A percentile compares a stretch with the other conserved stretches of the same genome.
phyloP scores from a whole-genome alignment of 768 basidiomycete species.

The Tulasnella sp. region DNA sequence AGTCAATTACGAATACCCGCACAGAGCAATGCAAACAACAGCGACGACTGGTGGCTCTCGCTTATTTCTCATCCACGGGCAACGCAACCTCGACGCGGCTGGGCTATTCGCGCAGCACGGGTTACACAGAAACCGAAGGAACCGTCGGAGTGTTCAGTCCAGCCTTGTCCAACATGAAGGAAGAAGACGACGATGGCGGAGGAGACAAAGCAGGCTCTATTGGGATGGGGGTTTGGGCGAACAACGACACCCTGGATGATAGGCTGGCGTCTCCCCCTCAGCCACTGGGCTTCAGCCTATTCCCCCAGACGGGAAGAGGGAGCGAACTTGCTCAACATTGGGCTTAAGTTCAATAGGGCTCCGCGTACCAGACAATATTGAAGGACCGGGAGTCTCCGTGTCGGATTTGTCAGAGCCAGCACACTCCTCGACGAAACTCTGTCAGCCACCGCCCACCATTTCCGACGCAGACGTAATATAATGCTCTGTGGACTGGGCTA shows the following conservation, averaged over 20 bases:
- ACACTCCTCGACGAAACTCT: not conserved
- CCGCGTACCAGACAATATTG: not conserved
- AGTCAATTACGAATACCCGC: no score
- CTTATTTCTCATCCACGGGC: not conserved
- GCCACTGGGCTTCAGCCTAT: not conserved
- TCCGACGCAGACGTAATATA: not conserved
- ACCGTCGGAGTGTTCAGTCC: not conserved
- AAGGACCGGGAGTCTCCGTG: not conserved
- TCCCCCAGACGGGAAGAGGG: not conserved
- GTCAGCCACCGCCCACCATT: not conserved
- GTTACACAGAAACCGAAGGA: not conserved
- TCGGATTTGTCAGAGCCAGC: not conserved
- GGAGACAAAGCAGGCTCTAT: not conserved
- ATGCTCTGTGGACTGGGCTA: no score
- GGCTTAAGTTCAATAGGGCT: not conserved
- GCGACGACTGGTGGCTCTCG: not conserved
- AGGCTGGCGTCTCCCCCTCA: not conserved
- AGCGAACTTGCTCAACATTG: not conserved
- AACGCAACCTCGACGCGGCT: not conserved
- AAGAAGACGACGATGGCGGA: not conserved
- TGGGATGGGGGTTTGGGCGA: not conserved
- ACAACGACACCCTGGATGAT: not conserved
- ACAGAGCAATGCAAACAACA: not conserved
- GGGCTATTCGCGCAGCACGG: not conserved
- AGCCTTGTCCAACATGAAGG: not conserved